Conservation (phyloP, 176 grass and related monocot genomes). For the Luzula sylvatica region DNA sequence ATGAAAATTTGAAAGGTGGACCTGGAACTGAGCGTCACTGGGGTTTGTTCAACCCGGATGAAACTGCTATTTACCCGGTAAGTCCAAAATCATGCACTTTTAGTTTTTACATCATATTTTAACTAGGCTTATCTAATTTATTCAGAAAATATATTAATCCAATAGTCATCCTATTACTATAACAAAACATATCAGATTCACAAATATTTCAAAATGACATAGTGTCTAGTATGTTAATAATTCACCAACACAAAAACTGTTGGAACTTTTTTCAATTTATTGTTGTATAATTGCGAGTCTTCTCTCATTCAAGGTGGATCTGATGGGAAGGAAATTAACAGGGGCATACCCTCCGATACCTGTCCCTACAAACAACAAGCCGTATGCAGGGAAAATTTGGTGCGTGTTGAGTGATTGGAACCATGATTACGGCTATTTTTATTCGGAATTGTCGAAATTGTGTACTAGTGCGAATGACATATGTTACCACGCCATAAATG, state of each 20-base stretch:
- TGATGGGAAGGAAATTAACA: constrained; percentile 9
- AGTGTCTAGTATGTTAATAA: too few relatives aligned
- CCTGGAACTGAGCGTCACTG: constrained; percentile 45
- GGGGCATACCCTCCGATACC: constrained; percentile 39
- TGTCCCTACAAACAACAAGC: constrained; percentile 25
- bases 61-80: constrained; percentile 18
- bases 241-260: too few relatives aligned
- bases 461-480: constrained; percentile 23
- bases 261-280: too few relatives aligned
- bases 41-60: constrained; percentile 58
- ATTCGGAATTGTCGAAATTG: constrained; percentile 21
- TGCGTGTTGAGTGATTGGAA: constrained; percentile 30
- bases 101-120: too few relatives aligned
- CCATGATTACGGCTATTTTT: constrained; percentile 17
- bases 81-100: too few relatives aligned
- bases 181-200: too few relatives aligned
- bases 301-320: too few relatives aligned
- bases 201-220: too few relatives aligned
- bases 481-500: constrained; percentile 28
- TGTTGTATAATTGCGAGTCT: too few relatives aligned
- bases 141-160: too few relatives aligned
- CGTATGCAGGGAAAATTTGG: constrained; percentile 39
- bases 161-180: too few relatives aligned
- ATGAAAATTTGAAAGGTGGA: constrained; percentile 48
- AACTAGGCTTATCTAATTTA: too few relatives aligned